Conservation (phyloP, 768 basidiomycete genomes). For the Leucosporidium creatinivorum region DNA sequence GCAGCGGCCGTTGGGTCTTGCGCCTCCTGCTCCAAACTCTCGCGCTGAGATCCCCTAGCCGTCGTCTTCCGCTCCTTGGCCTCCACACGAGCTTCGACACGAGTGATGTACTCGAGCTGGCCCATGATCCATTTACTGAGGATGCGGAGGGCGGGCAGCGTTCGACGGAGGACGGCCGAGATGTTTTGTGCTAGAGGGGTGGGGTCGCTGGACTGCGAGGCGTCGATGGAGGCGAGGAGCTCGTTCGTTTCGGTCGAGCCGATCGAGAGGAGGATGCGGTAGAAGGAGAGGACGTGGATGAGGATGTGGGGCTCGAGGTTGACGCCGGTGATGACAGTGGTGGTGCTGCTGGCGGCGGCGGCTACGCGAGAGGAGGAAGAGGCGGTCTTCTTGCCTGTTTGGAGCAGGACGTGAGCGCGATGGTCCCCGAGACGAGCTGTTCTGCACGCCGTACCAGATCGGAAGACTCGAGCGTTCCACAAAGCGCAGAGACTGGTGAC, state of each 20-base stretch:
- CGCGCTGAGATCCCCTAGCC: no score
- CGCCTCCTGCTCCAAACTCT: constrained; percentile 1
- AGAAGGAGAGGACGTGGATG: constrained; percentile 59
- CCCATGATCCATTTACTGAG: constrained; percentile 80
- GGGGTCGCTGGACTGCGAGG: background rate
- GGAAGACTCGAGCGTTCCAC: constrained; percentile 75
- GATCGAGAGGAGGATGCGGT: constrained; percentile 58
- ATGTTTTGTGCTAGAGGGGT: constrained; percentile 70
- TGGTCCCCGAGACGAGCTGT: no score
- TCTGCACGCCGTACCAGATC: constrained; percentile 33
- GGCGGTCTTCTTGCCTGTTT: constrained; percentile 1
- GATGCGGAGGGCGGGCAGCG: constrained; percentile 77
- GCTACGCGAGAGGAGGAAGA: background rate
- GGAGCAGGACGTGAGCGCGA: background rate
- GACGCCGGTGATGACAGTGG: background rate
- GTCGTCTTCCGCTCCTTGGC: constrained; percentile 10
- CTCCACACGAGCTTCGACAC: constrained; percentile 33
- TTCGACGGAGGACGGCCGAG: constrained; percentile 74
- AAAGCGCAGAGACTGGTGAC: constrained; percentile 70
- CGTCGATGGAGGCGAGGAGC: constrained; percentile 7
- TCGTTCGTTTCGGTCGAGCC: constrained; percentile 54
- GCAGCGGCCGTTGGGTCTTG: background rate
- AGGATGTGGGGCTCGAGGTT: constrained; percentile 59
- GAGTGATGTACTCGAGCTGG: constrained; percentile 61
- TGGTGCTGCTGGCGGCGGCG: background rate